Percentiles rank a stretch among this genome's conserved stretches.
These are phyloP conservation scores for Dipteronia sinensis DNA, from an alignment of 345 rosid genomes.

Conservation along the genomic window DNA sequence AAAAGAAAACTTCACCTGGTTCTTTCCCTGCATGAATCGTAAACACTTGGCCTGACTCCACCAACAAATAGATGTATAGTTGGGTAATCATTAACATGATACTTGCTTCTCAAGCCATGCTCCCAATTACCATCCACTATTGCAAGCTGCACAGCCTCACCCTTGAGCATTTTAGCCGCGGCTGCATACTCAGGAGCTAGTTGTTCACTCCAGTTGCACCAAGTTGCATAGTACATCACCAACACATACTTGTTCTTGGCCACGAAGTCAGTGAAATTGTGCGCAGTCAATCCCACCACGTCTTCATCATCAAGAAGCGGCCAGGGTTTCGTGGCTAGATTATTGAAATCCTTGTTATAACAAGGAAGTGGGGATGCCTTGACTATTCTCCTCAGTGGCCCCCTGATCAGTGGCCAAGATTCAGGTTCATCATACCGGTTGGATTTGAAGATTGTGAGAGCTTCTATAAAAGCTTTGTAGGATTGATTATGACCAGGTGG, in stretches of 20 bases:
- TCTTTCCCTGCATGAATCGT: not conserved
- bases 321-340: not conserved
- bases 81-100: slow-evolving; percentile 20
- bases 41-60: slow-evolving; percentile 15
- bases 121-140: slow-evolving; percentile 29
- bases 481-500: not conserved
- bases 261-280: slow-evolving; percentile 44
- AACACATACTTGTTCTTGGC: slow-evolving; percentile 29
- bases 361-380: too few relatives aligned
- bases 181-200: too few relatives aligned
- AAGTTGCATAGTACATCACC: too few relatives aligned
- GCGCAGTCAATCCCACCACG: slow-evolving; percentile 41
- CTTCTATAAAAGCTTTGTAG: not conserved
- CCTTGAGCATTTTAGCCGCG: too few relatives aligned
- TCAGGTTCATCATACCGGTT: not conserved
- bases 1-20: slow-evolving; percentile 25
- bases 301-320: slow-evolving; percentile 34
- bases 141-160: too few relatives aligned
- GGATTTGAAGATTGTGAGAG: not conserved
- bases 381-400: too few relatives aligned
- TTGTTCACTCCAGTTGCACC: too few relatives aligned
- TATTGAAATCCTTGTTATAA: too few relatives aligned
- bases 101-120: not conserved
- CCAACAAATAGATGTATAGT: slow-evolving; percentile 15
- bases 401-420: not conserved